Conservation (phyloP, 208 protist genomes). For the Kentomonas sorsogonicus region DNA sequence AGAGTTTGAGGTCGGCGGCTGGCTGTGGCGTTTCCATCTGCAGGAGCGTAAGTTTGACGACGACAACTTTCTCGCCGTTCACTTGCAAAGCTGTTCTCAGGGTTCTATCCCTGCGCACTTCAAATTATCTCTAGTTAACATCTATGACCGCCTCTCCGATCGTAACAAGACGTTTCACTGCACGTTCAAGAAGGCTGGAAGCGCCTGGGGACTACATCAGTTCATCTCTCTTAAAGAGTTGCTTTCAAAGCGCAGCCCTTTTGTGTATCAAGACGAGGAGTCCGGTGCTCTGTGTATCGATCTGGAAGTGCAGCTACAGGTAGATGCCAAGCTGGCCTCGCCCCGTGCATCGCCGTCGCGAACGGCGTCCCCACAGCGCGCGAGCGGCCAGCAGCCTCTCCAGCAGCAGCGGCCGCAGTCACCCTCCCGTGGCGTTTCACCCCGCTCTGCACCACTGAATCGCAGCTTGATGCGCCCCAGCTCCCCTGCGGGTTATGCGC, state of each 20-base stretch:
- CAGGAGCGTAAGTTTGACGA: conserved; percentile 50
- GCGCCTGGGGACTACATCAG: conserved; percentile 85
- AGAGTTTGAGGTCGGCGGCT: conserved; percentile 71
- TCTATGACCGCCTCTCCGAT: conserved; percentile 49
- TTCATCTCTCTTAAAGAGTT: conserved; percentile 65
- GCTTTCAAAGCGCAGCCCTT: conserved; percentile 47
- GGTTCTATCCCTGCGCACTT: conserved; percentile 56
- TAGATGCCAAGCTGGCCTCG: conserved; percentile 22
- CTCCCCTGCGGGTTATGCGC: no score
- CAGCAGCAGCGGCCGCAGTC: neutral
- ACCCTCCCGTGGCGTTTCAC: no score
- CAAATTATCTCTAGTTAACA: conserved; percentile 60
- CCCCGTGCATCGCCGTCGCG: no score
- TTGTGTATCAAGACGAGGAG: conserved; percentile 63
- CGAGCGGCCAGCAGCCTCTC: conserved; percentile 1
- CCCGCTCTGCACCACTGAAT: no score
- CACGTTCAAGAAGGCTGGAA: conserved; percentile 74
- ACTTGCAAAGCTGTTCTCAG: conserved; percentile 75
- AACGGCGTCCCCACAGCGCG: conserved; percentile 15
- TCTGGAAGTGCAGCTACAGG: conserved; percentile 70
- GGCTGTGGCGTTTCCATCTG: conserved; percentile 80
- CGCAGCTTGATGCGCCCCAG: no score
- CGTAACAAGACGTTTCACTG: conserved; percentile 82
- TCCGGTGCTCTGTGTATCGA: conserved; percentile 57
- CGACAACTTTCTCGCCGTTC: conserved; percentile 64